phyloP scores from a whole-genome alignment of 257 asterid species.

The Echium plantagineum region DNA sequence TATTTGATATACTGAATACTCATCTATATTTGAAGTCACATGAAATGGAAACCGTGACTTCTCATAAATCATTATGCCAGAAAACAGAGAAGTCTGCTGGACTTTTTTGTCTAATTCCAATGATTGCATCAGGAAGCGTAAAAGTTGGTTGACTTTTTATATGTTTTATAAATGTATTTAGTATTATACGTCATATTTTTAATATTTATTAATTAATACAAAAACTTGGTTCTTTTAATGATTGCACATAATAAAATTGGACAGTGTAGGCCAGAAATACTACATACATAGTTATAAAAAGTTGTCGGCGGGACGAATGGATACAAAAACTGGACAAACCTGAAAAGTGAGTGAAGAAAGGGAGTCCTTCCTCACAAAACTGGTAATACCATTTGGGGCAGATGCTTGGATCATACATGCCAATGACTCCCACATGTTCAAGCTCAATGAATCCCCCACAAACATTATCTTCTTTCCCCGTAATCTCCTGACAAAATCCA shows the following conservation, averaged over 20 bases:
- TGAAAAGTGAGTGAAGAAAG: slow-evolving; percentile 47
- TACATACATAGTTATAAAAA: no score
- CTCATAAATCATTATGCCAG: neutral
- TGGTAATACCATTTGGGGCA: slow-evolving; percentile 30
- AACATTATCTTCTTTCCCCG: slow-evolving; percentile 72
- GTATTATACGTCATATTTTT: no score
- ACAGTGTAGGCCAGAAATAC: no score
- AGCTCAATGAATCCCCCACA: slow-evolving; percentile 75
- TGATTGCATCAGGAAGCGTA: neutral
- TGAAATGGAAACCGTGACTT: neutral
- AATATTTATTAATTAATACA: no score
- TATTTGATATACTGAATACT: no score
- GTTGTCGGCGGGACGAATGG: no score
- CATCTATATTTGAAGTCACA: no score
- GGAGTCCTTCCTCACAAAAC: slow-evolving; percentile 23
- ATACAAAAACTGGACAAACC: slow-evolving; percentile 11
- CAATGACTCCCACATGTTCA: slow-evolving; percentile 66
- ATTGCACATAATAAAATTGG: no score
- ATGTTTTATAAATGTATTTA: no score
- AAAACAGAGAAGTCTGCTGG: neutral
- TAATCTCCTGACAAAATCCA: slow-evolving; percentile 52
- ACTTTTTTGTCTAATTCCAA: neutral
- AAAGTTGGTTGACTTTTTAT: no score
- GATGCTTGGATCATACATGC: slow-evolving; percentile 68
- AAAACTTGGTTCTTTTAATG: no score